Conservation (phyloP, 345 rosid species). For the Euphorbia peplus region DNA sequence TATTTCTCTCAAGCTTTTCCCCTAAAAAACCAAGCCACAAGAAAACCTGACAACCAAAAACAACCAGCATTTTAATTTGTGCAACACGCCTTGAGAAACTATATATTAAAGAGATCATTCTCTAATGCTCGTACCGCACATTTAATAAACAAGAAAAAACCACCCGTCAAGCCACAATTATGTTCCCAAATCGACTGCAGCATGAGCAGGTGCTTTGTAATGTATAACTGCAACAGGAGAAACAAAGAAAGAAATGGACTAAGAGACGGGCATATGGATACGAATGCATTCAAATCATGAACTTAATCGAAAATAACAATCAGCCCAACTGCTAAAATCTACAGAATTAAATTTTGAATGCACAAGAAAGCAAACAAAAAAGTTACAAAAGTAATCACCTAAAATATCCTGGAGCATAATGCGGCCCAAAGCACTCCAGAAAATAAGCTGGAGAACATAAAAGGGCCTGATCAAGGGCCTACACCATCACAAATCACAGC, state of each 20-base stretch:
- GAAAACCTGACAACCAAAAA: conserved; percentile 40
- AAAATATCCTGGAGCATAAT: conserved; percentile 42
- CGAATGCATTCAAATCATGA: neutral
- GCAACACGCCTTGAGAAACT: neutral
- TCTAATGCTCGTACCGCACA: conserved; percentile 43
- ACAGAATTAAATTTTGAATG: neutral
- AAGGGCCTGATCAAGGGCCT: conserved; percentile 53
- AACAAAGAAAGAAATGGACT: neutral
- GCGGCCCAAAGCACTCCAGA: conserved; percentile 60
- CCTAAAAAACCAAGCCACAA: conserved; percentile 43
- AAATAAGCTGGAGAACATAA: conserved; percentile 49
- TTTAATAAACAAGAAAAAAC: conserved; percentile 45
- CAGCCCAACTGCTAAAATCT: neutral
- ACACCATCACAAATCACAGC: conserved; percentile 39
- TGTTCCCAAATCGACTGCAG: conserved; percentile 46
- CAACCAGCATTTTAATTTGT: neutral
- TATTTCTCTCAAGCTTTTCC: conserved; percentile 46
- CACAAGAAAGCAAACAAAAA: neutral
- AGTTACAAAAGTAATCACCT: conserved; percentile 33
- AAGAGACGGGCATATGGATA: neutral
- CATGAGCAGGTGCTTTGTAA: conserved; percentile 53
- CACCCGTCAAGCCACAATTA: conserved; percentile 61
- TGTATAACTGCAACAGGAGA: conserved; percentile 40
- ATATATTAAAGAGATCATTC: neutral
- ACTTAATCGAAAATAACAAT: neutral